Evolutionary conservation across 2,329 filamentous ascomycete genomes (phyloP), one percentile per base, ranked within the genome.

Genomic region (Sarocladium brachiariae): DNA sequence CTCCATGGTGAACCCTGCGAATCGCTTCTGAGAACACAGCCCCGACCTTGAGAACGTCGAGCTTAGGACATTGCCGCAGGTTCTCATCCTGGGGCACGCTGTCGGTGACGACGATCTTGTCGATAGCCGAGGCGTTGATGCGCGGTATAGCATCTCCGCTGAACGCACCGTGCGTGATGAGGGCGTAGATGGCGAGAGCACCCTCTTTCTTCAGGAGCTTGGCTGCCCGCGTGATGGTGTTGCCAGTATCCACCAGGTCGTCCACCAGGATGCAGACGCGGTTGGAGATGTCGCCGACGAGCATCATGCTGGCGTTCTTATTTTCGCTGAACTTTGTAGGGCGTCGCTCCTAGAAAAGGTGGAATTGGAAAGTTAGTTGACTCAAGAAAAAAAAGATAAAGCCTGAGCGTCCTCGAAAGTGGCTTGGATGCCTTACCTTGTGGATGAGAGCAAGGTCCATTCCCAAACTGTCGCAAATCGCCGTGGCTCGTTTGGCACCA

Each of bases 391-490:
- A 54, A 57, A 56, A 55, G 27, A 10, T 47, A 18, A 27, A 24
- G 51, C 27, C n/a, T n/a, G n/a, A n/a, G n/a, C n/a, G n/a, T n/a
- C n/a, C n/a, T n/a, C n/a, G n/a, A n/a, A n/a, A n/a, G n/a, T n/a
- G n/a, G n/a, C n/a, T n/a, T n/a, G n/a, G n/a, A 16, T 6, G 53
- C 35, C 52, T 62, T 68, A 70, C 89, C 85, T 97, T 99, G 77
- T 99, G 93, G 62, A 99, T 99, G 53, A 99, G 80, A 45, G 93
- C 93, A 72, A 99, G 97, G 53, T 93, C 89, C 76, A 96, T 90
- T 58, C 89, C 88, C 55, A 97, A 78, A 54, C 86, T 84, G 70
- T 99, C 93, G 11, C 93, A 92, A 66, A 99, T 96, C 45, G 89
- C 87, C 27, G 93, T 96, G 18, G 93, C 93, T 58, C 93, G 83